Conservation (phyloP, 2,329 filamentous ascomycete genomes). For the Purpureocillium takamizusanense region DNA sequence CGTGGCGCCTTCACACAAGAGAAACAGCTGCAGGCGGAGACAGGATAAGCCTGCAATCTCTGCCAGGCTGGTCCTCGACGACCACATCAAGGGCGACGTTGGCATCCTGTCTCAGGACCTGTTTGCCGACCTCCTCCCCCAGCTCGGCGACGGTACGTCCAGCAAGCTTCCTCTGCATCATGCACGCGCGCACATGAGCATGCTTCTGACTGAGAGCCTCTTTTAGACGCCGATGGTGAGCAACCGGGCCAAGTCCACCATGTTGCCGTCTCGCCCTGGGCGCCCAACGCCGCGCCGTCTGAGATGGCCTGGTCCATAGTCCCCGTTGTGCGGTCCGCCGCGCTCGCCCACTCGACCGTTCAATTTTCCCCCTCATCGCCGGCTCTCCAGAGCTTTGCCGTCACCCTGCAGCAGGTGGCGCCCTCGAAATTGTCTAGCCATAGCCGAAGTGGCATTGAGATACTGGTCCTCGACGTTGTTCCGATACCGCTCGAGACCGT, state of each 20-base stretch:
- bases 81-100: slow-evolving; percentile 74
- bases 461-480: slow-evolving; percentile 71
- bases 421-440: slow-evolving; percentile 67
- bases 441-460: slow-evolving; percentile 71
- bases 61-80: slow-evolving; percentile 75
- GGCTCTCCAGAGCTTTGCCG: slow-evolving; percentile 71
- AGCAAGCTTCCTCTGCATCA: no score
- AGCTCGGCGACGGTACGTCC: slow-evolving; percentile 42
- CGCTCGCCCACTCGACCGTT: slow-evolving; percentile 66
- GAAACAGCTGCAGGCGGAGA: slow-evolving; percentile 42
- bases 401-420: slow-evolving; percentile 61
- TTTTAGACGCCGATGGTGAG: slow-evolving; percentile 23
- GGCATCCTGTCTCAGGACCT: slow-evolving; percentile 83
- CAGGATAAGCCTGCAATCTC: slow-evolving; percentile 68
- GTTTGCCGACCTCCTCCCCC: slow-evolving; percentile 70
- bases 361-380: slow-evolving; percentile 66
- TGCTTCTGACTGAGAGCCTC: neutral
- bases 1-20: slow-evolving; percentile 19
- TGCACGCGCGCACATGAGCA: no score
- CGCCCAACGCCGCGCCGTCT: slow-evolving; percentile 47
- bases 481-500: slow-evolving; percentile 76
- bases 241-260: slow-evolving; percentile 39
- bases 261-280: slow-evolving; percentile 68
- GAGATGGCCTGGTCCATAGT: slow-evolving; percentile 77
- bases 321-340: slow-evolving; percentile 57